Evolutionary conservation across 441 rosid species (phyloP).

Genomic region (Euphorbia corollata): DNA sequence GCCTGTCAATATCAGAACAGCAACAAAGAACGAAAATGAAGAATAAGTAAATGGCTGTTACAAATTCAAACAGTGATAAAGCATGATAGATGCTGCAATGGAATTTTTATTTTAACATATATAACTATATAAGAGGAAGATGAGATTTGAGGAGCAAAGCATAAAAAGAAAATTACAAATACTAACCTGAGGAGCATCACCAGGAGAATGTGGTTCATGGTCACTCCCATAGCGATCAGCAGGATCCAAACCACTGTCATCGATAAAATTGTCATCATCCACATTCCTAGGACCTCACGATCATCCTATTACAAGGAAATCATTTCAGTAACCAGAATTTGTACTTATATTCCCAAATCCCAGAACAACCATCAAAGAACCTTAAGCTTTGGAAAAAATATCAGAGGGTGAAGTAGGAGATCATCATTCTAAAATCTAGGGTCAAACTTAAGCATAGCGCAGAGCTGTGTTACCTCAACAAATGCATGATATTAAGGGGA

Average conservation of each 20-base stretch:
- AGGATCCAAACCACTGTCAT: slow-evolving; percentile 86
- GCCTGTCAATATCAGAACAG: slow-evolving; percentile 41
- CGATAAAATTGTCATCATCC: slow-evolving; percentile 90
- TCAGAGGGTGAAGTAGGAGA: background rate
- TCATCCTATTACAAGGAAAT: slow-evolving; percentile 51
- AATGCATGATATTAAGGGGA: background rate
- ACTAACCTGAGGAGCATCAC: slow-evolving; percentile 73
- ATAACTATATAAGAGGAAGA: background rate
- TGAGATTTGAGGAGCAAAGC: background rate
- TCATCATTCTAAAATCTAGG: background rate
- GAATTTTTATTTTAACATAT: too few relatives aligned
- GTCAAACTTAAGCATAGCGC: background rate
- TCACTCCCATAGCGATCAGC: slow-evolving; percentile 65
- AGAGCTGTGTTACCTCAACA: background rate
- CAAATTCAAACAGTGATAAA: background rate
- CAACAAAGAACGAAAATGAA: background rate
- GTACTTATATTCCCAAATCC: background rate
- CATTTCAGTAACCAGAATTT: background rate
- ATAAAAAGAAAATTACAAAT: slow-evolving; percentile 6
- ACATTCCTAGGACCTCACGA: slow-evolving; percentile 72
- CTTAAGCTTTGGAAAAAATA: background rate
- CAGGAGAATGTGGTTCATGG: slow-evolving; percentile 48
- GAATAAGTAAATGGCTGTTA: background rate
- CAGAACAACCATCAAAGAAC: background rate
- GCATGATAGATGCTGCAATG: background rate